Evolutionary conservation across 2,329 filamentous ascomycete genomes (phyloP), one percentile per base, ranked within the genome.

Genomic region (Ophiostoma quercus): DNA sequence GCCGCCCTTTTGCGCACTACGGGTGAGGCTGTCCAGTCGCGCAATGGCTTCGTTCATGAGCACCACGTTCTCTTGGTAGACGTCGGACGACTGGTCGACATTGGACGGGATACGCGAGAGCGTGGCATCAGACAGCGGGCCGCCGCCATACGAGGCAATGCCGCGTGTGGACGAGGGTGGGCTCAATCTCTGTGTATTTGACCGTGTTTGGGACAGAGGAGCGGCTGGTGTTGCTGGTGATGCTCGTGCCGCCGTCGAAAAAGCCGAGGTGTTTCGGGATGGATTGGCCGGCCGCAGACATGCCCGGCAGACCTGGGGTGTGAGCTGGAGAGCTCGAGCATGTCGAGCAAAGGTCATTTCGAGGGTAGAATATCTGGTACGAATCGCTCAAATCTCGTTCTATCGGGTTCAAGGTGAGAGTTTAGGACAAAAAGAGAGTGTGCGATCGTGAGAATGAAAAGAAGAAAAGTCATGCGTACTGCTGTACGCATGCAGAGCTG

Each of bases 61-160:
- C 70, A 81, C 79, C 74, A 87, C 86, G 82, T 98, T 98, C 76
- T 96, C 90, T 76, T 86, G 87, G 83, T 91, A 98, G 75, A 92
- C 90, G 39, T 88, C 82, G 5, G 92, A 94, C 3, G 87, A 87
- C 2, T 89, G 85, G 79, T 98, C 94, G 74, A 97, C 86, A 63
- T 84, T 82, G 51, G 88, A 92, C 72, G 88, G 90, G 43, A 98
- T 83, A 62, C 92, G 84, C 7, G 94, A 97, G 72, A 97, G 89
- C 69, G 72, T 71, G n/a, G 92, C 90, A 73, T 87, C 87, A 47
- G 92, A 92, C 81, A 97, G 92, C 79, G 93, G 88, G 1, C 89
- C 87, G 72, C 92, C 87, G 9, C 90, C 92, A 79, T 96, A 94
- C 62, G 87, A 92, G 71, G 94, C 90, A 74, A 91, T 84, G 57